phyloP scores from a whole-genome alignment of 352 stramenopile genomes.

The Pythium phragmitis region DNA sequence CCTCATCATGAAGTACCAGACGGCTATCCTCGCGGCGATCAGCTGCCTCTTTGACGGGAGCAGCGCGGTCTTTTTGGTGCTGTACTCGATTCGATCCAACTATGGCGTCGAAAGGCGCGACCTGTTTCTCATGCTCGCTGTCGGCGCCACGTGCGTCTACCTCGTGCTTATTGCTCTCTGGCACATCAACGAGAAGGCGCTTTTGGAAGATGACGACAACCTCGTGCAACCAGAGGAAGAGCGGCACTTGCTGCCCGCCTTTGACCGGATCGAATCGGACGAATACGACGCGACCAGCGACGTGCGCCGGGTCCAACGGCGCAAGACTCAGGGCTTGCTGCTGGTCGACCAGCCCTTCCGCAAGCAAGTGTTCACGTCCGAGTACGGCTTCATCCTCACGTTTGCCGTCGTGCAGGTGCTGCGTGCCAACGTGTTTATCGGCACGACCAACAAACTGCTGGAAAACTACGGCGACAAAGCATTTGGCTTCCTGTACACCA shows the following conservation, averaged over 20 bases:
- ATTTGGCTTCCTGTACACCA: slow-evolving; percentile 71
- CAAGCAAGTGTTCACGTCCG: slow-evolving; percentile 74
- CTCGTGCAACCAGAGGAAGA: slow-evolving; percentile 20
- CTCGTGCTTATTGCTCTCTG: slow-evolving; percentile 65
- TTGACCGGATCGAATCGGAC: slow-evolving; percentile 25
- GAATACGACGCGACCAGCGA: slow-evolving; percentile 29
- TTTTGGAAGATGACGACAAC: slow-evolving; percentile 28
- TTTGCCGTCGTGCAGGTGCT: slow-evolving; percentile 78
- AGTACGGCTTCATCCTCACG: slow-evolving; percentile 75
- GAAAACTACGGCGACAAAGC: slow-evolving; percentile 79
- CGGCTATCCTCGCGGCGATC: slow-evolving; percentile 44
- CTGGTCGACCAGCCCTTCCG: slow-evolving; percentile 57
- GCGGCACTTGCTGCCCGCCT: slow-evolving; percentile 34
- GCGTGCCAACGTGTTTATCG: slow-evolving; percentile 82
- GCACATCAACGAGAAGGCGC: slow-evolving; percentile 66
- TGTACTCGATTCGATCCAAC: slow-evolving; percentile 35
- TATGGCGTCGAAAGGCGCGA: slow-evolving; percentile 26
- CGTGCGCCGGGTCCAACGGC: slow-evolving; percentile 6
- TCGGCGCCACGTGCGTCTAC: slow-evolving; percentile 51
- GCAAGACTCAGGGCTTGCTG: slow-evolving; percentile 27
- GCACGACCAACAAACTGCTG: slow-evolving; percentile 82
- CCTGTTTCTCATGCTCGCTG: slow-evolving; percentile 44
- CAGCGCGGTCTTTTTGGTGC: slow-evolving; percentile 39
- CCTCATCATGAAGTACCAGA: slow-evolving; percentile 40
- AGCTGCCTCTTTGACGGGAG: slow-evolving; percentile 48